Conservation (phyloP, 2,329 filamentous ascomycete genomes). For the Diaporthe citrichinensis region DNA sequence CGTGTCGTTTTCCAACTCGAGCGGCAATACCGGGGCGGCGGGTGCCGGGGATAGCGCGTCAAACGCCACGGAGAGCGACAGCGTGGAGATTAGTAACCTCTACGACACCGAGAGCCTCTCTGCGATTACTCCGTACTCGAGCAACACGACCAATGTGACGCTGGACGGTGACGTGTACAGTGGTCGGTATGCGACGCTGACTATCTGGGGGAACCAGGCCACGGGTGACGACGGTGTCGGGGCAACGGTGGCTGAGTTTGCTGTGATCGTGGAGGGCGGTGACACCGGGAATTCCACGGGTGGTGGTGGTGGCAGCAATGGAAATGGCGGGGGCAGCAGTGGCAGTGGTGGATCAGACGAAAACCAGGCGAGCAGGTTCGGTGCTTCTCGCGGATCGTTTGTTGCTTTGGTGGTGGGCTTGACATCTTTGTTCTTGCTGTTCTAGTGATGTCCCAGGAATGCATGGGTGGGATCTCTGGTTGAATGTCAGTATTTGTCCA, state of each 20-base stretch:
- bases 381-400: background rate
- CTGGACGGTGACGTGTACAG: slow-evolving; percentile 28
- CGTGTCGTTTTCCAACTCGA: slow-evolving; percentile 36
- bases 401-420: background rate
- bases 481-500: background rate
- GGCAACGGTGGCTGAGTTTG: slow-evolving; percentile 39
- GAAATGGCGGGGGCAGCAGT: background rate
- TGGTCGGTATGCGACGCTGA: slow-evolving; percentile 37
- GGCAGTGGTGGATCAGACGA: background rate
- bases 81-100: slow-evolving; percentile 32
- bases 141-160: slow-evolving; percentile 42
- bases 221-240: slow-evolving; percentile 32
- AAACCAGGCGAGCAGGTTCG: background rate
- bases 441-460: background rate
- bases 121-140: slow-evolving; percentile 31
- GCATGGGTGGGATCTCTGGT: accelerated
- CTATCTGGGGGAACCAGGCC: slow-evolving; percentile 40
- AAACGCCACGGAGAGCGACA: slow-evolving; percentile 29
- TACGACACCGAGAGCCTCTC: slow-evolving; percentile 15
- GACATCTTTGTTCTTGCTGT: background rate
- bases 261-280: slow-evolving; percentile 26
- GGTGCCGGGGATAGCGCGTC: background rate
- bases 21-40: background rate
- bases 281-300: background rate
- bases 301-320: background rate